Percentiles rank a stretch among this genome's conserved stretches.
phyloP scores from a whole-genome alignment of 192 early-diverging fungal genomes.

The Mortierella claussenii region DNA sequence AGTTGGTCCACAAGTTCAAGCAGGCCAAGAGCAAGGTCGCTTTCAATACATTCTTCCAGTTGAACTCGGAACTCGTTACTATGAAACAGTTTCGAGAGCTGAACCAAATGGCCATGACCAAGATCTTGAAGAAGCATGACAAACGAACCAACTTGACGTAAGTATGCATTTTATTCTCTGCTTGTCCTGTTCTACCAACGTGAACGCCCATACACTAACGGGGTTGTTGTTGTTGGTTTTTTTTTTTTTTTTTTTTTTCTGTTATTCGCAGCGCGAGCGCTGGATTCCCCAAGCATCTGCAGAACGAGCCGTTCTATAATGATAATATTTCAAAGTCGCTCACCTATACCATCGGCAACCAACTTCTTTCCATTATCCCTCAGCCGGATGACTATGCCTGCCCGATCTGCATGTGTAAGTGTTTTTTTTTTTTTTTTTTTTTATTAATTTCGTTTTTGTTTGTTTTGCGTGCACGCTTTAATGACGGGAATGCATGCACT shows the following conservation, averaged over 20 bases:
- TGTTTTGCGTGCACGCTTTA: slow-evolving; percentile 5
- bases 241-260: background rate
- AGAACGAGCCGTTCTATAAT: slow-evolving; percentile 61
- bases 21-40: slow-evolving; percentile 40
- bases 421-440: slow-evolving; percentile 17
- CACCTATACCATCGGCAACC: slow-evolving; percentile 68
- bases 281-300: slow-evolving; percentile 63
- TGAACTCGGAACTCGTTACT: slow-evolving; percentile 76
- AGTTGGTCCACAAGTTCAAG: slow-evolving; percentile 49
- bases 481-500: no score
- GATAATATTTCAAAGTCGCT: slow-evolving; percentile 68
- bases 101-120: slow-evolving; percentile 81
- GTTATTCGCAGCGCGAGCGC: slow-evolving; percentile 51
- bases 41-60: slow-evolving; percentile 63
- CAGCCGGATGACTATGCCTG: slow-evolving; percentile 85
- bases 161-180: slow-evolving; percentile 5
- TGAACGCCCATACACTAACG: background rate
- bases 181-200: background rate
- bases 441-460: background rate
- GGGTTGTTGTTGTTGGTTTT: background rate
- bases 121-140: slow-evolving; percentile 93
- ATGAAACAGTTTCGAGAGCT: slow-evolving; percentile 79
- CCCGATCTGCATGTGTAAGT: slow-evolving; percentile 78
- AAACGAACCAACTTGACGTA: slow-evolving; percentile 79
- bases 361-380: slow-evolving; percentile 77